Evolutionary conservation across 2,329 filamentous ascomycete genomes (phyloP), one percentile per base, ranked within the genome.

Genomic region (Cadophora luteo-olivacea): DNA sequence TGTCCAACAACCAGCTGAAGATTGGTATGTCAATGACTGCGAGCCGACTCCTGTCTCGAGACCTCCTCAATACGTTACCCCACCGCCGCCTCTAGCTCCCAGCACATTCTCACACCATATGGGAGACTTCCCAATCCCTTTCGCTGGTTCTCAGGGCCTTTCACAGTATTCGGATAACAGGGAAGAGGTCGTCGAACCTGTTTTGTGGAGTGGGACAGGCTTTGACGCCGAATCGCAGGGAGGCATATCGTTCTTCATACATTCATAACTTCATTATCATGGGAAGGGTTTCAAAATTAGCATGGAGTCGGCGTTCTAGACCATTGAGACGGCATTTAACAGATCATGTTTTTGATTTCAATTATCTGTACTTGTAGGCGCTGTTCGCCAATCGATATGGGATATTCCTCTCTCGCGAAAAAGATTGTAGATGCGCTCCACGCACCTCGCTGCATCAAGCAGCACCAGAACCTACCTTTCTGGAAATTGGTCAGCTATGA

Each of bases 191-290:
- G 12, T 14, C n/a, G 57, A 38, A 14, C 33, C 36, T 16, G 11
- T 14, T 45, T 11, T 16, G 33, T 38, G 57, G 33, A 45, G 24
- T 36, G 57, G 14, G 33, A 41, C 36, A 16, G 36, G 57, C 33
- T 14, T 45, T 5, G 57, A 25, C n/a, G 24, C 22, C 36, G 19
- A 41, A n/a, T 12, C 19, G 6, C 32, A 58, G 7, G 36, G 4
- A 60, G 57, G 57, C 24, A 25, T 8, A 22, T 25, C n/a, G 12
- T 60, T 25, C 12, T 60, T 60, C 14, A 60, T 60, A 8, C 57
- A 45, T 25, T 24, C 22, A 45, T 60, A 29, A 25, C 7, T 24
- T 22, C 1, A 16, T 38, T 45, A 8, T 22, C 7, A 19, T 22
- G 22, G n/a, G 32, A 24, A 3, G 57, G 22, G n/a, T 6, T 6